A percentile compares a stretch with the other conserved stretches of the same genome.
phyloP scores from a whole-genome alignment of 306 rosid species.

The Trichosanthes truncata region DNA sequence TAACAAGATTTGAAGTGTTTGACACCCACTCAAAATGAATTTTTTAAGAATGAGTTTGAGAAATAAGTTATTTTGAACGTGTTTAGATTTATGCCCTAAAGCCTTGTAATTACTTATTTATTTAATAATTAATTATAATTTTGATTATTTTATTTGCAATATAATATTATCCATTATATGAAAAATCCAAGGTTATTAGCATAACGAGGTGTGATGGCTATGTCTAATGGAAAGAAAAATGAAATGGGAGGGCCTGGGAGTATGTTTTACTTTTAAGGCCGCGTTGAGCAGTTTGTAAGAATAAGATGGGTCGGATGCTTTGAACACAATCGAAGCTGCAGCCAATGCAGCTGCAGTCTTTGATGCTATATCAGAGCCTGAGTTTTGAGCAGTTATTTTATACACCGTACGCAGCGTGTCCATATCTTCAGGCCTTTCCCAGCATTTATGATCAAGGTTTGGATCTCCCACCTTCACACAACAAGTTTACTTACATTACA shows the following conservation, averaged over 20 bases:
- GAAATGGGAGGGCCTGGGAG: not conserved
- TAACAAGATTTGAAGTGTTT: no score
- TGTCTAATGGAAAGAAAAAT: not conserved
- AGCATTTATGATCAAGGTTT: slow-evolving; percentile 63
- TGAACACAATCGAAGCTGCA: slow-evolving; percentile 80
- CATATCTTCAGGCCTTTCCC: slow-evolving; percentile 98
- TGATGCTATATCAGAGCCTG: slow-evolving; percentile 87
- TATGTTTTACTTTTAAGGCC: slow-evolving; percentile 41
- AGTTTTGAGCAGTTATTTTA: slow-evolving; percentile 55
- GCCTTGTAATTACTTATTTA: no score
- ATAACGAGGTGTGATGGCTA: not conserved
- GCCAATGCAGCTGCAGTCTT: slow-evolving; percentile 89
- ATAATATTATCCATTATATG: no score
- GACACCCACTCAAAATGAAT: no score
- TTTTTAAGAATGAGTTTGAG: no score
- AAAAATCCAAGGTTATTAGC: no score
- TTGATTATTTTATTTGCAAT: no score
- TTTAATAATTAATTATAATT: no score
- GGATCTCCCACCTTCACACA: slow-evolving; percentile 68
- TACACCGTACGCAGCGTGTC: slow-evolving; percentile 71
- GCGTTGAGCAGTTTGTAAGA: slow-evolving; percentile 57
- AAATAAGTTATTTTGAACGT: no score
- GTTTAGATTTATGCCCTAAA: no score
- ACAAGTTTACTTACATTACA: not conserved
- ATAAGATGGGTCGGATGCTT: slow-evolving; percentile 50